Base-by-base conservation (phyloP, 768 basidiomycete species). In the Hortiboletus campestris region DNA sequence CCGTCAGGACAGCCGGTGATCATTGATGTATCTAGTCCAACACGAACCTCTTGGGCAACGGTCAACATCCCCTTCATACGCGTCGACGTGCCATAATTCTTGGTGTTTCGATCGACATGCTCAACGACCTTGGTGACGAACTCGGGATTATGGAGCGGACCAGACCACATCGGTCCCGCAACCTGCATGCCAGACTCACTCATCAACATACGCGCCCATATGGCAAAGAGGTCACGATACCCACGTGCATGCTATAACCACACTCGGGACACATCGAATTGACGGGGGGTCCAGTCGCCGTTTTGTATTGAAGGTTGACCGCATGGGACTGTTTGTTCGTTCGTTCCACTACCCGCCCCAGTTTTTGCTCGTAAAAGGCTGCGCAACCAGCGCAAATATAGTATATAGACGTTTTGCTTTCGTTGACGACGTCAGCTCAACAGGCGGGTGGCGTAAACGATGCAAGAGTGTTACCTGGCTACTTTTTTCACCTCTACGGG, bases 111-210 rank as follows among this genome's bases (percentile, higher is more conserved):
- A 53, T 86, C 83, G 13, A 95, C 75, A 63, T 94, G 89, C 20
- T 80, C 76, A 31, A 97, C 75, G 14, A 96, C 86, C 59, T 83
- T 82, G n/a, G 74, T 68, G 6, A 93, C 79, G 63, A 98, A 99
- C 7, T 75, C 77, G 2, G 74, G 62, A 66, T 94, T 81, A 65
- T 99, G 97, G 22, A 99, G 72, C 2, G 88, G 83, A 2, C 88
- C 94, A 6, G 89, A 85, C 97, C 97, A 98, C 91, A 99, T 95
- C 0, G 97, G 97, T 2, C 97, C 97, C 19, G 89, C 92, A 35
- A 94, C 67, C 93, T 96, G 58, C 40, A 46, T 29, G 14, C 39
- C 46, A 31, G 22, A 7, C 14, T 29, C 16, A 44, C 14, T 19
- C 40, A 13, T 55, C 41, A 25, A 34, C 12, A 20, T 29, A 20